phyloP scores from a whole-genome alignment of 148 eudicot species.

The Salicornia ramosissima region DNA sequence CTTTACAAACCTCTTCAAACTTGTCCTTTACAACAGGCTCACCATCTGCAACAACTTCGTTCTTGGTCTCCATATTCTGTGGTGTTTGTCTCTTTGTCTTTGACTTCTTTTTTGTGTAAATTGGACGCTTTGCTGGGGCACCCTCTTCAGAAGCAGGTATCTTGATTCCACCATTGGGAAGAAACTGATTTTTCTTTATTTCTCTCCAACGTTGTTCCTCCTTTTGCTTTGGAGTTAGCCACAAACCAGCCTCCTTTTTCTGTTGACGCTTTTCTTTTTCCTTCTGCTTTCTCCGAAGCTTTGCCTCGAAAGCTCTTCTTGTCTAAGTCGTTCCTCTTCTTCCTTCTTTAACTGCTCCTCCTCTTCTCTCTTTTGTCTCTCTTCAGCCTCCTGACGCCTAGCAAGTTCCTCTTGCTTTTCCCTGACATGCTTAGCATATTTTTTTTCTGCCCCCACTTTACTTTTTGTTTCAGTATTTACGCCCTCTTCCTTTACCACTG shows the following conservation, averaged over 20 bases:
- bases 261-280: slow-evolving; percentile 72
- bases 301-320: slow-evolving; percentile 70
- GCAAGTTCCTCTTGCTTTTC: slow-evolving; percentile 92
- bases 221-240: slow-evolving; percentile 82
- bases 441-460: slow-evolving; percentile 62
- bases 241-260: slow-evolving; percentile 71
- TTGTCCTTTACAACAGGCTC: slow-evolving; percentile 47
- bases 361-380: slow-evolving; percentile 69
- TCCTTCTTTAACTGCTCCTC: slow-evolving; percentile 77
- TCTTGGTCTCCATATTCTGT: slow-evolving; percentile 37
- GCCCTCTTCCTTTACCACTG: slow-evolving; percentile 48
- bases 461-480: slow-evolving; percentile 43
- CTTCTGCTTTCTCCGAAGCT: slow-evolving; percentile 63
- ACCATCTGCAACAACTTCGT: slow-evolving; percentile 35
- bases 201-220: slow-evolving; percentile 77
- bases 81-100: slow-evolving; percentile 49
- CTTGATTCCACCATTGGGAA: slow-evolving; percentile 41
- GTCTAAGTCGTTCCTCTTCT: slow-evolving; percentile 72
- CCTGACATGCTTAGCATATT: slow-evolving; percentile 73
- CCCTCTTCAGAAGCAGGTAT: slow-evolving; percentile 43
- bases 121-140: slow-evolving; percentile 61
- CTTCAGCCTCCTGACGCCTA: slow-evolving; percentile 66
- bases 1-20: slow-evolving; percentile 33
- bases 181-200: slow-evolving; percentile 76
- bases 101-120: slow-evolving; percentile 60